Conservation (phyloP, 108 stramenopile species). For the Cyclotella sp. region DNA sequence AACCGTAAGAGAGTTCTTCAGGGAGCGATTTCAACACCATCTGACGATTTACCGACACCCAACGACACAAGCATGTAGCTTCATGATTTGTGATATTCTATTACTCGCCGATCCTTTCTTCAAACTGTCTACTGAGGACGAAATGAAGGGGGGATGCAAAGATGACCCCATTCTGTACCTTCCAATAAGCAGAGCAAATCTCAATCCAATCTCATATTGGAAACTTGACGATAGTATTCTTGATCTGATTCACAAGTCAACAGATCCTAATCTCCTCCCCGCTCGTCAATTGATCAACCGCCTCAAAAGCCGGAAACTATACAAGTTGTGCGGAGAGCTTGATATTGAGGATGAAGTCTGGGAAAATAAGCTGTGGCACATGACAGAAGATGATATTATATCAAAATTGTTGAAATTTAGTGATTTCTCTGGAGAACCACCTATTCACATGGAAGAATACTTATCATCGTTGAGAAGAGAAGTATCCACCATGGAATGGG, state of each 20-base stretch:
- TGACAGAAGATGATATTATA: conserved; percentile 41
- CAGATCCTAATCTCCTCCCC: conserved; percentile 50
- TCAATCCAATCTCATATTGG: conserved; percentile 53
- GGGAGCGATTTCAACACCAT: conserved; percentile 75
- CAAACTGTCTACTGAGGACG: conserved; percentile 31
- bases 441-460: conserved; percentile 31
- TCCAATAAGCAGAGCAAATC: conserved; percentile 73
- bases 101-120: conserved; percentile 77
- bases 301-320: conserved; percentile 56
- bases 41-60: conserved; percentile 86
- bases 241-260: conserved; percentile 55
- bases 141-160: background rate
- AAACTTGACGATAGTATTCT: conserved; percentile 68
- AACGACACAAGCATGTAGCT: conserved; percentile 67
- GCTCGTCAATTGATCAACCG: conserved; percentile 63
- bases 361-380: conserved; percentile 36
- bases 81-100: conserved; percentile 84
- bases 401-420: conserved; percentile 40
- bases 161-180: conserved; percentile 29
- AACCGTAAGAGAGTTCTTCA: conserved; percentile 76
- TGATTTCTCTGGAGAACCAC: background rate
- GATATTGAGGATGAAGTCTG: conserved; percentile 24
- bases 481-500: conserved; percentile 76
- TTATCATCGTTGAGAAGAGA: conserved; percentile 74
- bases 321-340: conserved; percentile 59